phyloP scores from a whole-genome alignment of 129 eudicot genomes.

The Tagetes patula region DNA sequence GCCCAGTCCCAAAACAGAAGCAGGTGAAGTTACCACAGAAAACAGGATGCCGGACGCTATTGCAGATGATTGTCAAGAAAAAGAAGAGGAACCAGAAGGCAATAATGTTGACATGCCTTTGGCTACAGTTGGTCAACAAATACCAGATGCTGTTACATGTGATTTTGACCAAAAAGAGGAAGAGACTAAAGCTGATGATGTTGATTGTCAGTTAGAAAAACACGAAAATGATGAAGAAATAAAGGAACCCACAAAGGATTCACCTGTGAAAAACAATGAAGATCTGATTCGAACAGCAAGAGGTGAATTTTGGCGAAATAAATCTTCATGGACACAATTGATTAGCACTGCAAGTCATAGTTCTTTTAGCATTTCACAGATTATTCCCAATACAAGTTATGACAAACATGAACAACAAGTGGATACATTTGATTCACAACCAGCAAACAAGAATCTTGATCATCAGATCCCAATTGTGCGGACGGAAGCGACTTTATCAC shows the following conservation, averaged over 20 bases:
- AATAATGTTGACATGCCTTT: conserved; percentile 7
- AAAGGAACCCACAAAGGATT: conserved; percentile 20
- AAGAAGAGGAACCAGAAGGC: conserved; percentile 18
- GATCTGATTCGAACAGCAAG: conserved; percentile 38
- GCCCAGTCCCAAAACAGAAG: conserved; percentile 10
- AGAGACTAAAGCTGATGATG: conserved; percentile 23
- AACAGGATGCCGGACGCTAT: conserved; percentile 21
- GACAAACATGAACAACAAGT: conserved; percentile 38
- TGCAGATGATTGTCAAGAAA: conserved; percentile 16
- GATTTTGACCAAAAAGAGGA: conserved; percentile 32
- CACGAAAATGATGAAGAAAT: conserved; percentile 1
- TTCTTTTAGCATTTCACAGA: conserved; percentile 78
- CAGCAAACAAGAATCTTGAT: conserved; percentile 24
- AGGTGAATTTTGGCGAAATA: conserved; percentile 73
- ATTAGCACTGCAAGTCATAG: conserved; percentile 43
- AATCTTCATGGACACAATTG: conserved; percentile 79
- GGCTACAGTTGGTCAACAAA: conserved; percentile 6
- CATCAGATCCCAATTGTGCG: conserved; percentile 19
- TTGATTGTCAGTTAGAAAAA: conserved; percentile 12
- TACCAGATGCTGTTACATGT: conserved; percentile 39
- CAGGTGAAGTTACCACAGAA: conserved; percentile 7
- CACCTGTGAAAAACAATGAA: conserved; percentile 25
- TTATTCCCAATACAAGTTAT: conserved; percentile 47
- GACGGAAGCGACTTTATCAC: conserved; percentile 23
- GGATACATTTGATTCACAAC: conserved; percentile 22